Conservation (phyloP, 805 yeast genomes). For the Clavispora phyllophila region DNA sequence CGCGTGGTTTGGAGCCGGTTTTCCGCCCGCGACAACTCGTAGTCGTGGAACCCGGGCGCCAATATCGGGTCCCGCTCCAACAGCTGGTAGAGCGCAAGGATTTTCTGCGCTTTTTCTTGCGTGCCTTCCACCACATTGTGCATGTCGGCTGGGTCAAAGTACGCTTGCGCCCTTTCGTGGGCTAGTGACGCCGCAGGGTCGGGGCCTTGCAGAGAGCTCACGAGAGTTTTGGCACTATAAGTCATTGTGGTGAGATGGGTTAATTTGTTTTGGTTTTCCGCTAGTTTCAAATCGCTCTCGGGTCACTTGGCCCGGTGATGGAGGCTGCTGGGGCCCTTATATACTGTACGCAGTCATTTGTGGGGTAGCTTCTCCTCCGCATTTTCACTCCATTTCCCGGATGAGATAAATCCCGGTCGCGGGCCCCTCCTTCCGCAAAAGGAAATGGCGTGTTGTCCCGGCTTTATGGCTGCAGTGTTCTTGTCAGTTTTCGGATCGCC, state of each 20-base stretch:
- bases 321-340: neutral
- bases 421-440: neutral
- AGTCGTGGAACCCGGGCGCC: constrained; percentile 25
- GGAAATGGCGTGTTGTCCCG: no score
- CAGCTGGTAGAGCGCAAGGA: constrained; percentile 26
- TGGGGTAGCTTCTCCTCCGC: constrained; percentile 3
- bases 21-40: constrained; percentile 26
- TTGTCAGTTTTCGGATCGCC: no score
- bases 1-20: constrained; percentile 29
- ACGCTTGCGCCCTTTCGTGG: constrained; percentile 28
- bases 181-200: constrained; percentile 28
- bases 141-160: constrained; percentile 35
- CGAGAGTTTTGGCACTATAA: constrained; percentile 17
- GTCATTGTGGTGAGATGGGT: no score
- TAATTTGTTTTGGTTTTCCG: neutral
- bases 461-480: no score
- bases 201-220: constrained; percentile 24
- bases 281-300: neutral
- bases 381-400: neutral
- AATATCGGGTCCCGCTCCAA: constrained; percentile 38
- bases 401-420: neutral
- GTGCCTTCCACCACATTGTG: constrained; percentile 39
- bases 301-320: neutral
- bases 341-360: constrained; percentile 3
- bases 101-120: constrained; percentile 26